Evolutionary conservation across 2,329 filamentous ascomycete genomes (phyloP).

Genomic region (Byssoonygena ceratinophila): DNA sequence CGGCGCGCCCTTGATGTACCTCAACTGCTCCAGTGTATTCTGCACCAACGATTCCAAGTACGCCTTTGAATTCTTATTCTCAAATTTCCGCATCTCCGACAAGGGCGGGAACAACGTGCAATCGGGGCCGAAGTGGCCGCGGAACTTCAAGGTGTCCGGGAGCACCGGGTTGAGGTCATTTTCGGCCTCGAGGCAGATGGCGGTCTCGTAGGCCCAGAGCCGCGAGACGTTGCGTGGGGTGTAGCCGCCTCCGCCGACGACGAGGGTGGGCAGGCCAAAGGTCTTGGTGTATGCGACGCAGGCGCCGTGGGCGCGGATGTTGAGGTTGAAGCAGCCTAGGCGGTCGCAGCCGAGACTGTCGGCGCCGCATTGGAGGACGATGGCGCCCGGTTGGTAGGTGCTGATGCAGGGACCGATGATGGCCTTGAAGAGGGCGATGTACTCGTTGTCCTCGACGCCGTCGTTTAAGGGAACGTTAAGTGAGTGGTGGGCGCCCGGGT

Average conservation of each 20-base stretch:
- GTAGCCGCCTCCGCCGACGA: slow-evolving; percentile 92
- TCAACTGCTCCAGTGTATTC: slow-evolving; percentile 71
- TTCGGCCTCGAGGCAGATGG: slow-evolving; percentile 68
- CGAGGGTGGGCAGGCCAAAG: slow-evolving; percentile 67
- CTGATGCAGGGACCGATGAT: slow-evolving; percentile 69
- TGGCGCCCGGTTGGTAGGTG: slow-evolving; percentile 77
- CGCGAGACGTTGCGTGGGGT: slow-evolving; percentile 93
- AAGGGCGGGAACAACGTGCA: slow-evolving; percentile 81
- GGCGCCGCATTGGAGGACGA: slow-evolving; percentile 90
- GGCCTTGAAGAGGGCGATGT: slow-evolving; percentile 70
- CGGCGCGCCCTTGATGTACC: slow-evolving; percentile 73
- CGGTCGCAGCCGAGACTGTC: slow-evolving; percentile 90
- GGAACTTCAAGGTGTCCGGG: slow-evolving; percentile 70
- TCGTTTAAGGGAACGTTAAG: slow-evolving; percentile 86
- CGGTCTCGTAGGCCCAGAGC: slow-evolving; percentile 94
- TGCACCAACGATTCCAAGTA: slow-evolving; percentile 65
- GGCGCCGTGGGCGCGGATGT: slow-evolving; percentile 84
- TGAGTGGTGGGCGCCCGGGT: slow-evolving; percentile 77
- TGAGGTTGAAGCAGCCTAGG: slow-evolving; percentile 90
- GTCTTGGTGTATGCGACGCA: slow-evolving; percentile 85
- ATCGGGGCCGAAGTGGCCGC: slow-evolving; percentile 78
- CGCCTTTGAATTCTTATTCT: slow-evolving; percentile 70
- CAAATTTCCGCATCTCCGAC: slow-evolving; percentile 55
- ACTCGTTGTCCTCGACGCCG: slow-evolving; percentile 83
- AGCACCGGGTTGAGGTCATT: slow-evolving; percentile 61